A percentile compares a stretch with the other conserved stretches of the same genome.
phyloP scores from a whole-genome alignment of 83 land plant species.

The Thuja plicata region DNA sequence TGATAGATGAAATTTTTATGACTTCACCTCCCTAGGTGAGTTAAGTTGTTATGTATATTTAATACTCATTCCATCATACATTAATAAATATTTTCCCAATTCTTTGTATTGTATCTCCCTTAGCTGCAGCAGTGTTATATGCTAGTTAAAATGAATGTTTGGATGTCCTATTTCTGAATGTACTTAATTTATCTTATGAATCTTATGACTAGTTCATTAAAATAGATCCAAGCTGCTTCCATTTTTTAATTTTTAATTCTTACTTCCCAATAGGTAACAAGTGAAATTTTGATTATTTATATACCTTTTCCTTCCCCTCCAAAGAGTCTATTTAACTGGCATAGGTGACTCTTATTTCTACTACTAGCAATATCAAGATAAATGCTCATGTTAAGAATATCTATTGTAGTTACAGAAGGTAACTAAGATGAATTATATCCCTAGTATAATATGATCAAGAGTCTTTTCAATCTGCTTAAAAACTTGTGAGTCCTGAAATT shows the following conservation, averaged over 20 bases:
- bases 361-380: not conserved
- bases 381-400: not conserved
- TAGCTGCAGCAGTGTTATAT: not conserved
- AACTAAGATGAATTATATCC: not conserved
- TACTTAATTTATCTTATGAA: not conserved
- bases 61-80: not conserved
- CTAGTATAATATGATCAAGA: not conserved
- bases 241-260: not conserved
- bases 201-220: not conserved
- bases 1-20: conserved; percentile 93
- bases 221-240: not conserved
- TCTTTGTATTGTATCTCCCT: not conserved
- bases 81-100: not conserved
- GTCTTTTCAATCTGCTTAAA: not conserved
- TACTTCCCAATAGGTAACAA: not conserved
- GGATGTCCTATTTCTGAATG: not conserved
- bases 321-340: not conserved
- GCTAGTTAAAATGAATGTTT: not conserved
- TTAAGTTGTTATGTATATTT: not conserved
- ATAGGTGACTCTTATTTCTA: not conserved
- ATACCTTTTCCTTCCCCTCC: not conserved
- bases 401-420: not conserved
- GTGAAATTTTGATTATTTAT: not conserved
- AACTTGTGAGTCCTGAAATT: not conserved
- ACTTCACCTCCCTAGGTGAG: conserved; percentile 97